Conservation (phyloP, 73 alveolate species). For the Paramecium sonneborni region DNA sequence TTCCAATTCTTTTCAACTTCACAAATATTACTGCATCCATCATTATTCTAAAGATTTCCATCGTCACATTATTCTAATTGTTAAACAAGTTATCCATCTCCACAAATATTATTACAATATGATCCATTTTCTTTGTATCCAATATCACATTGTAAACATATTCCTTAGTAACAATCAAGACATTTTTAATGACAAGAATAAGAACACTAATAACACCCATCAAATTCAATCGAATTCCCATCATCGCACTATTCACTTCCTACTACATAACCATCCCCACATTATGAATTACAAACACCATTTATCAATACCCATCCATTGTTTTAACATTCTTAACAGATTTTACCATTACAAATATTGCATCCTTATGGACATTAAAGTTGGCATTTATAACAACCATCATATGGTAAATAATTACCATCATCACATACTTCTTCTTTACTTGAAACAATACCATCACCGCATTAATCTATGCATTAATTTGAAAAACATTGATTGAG, state of each 20-base stretch:
- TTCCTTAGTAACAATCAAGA: neutral
- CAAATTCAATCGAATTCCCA: neutral
- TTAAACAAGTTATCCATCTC: neutral
- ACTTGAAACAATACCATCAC: neutral
- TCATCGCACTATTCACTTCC: neutral
- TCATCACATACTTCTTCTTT: neutral
- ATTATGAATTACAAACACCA: neutral
- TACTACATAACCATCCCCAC: neutral
- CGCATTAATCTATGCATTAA: neutral
- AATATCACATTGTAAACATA: neutral
- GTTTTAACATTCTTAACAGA: neutral
- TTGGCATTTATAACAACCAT: neutral
- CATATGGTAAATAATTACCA: neutral
- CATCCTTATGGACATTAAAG: neutral
- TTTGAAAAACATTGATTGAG: neutral
- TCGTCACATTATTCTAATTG: neutral
- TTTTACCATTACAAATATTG: neutral
- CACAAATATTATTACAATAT: neutral
- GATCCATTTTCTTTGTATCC: neutral
- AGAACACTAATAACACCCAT: neutral
- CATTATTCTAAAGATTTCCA: neutral
- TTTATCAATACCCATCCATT: neutral
- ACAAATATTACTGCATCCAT: neutral
- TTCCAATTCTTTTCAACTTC: neutral
- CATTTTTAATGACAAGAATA: neutral